A percentile compares a stretch with the other conserved stretches of the same genome.
These are phyloP conservation scores for Zygoascus meyerae DNA, from an alignment of 1,139 yeast species.

Conservation along the genomic window DNA sequence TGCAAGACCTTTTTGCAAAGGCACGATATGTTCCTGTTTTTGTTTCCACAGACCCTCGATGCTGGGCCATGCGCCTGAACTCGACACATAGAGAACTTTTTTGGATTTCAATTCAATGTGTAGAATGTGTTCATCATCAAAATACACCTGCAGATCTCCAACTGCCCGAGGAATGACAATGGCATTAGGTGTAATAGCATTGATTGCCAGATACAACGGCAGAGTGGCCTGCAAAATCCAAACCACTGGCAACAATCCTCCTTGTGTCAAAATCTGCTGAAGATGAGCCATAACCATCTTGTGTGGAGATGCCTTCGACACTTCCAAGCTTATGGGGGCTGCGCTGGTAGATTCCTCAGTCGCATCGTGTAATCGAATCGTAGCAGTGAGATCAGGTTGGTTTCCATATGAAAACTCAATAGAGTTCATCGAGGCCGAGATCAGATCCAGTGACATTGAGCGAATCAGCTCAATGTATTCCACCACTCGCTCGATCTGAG, in stretches of 20 bases:
- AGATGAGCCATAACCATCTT: conserved; percentile 21
- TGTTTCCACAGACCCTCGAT: conserved; percentile 6
- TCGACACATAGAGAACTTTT: conserved; percentile 5
- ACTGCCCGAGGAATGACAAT: conserved; percentile 15
- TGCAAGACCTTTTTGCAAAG: conserved; percentile 26
- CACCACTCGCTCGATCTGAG: conserved; percentile 29
- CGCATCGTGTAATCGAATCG: conserved; percentile 13
- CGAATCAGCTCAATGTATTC: conserved; percentile 27
- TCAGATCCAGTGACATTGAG: conserved; percentile 23
- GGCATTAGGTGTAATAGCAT: conserved; percentile 16
- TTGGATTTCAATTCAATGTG: conserved; percentile 7
- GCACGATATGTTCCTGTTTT: conserved; percentile 21
- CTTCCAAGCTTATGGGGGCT: conserved; percentile 12
- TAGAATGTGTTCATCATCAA: conserved; percentile 8
- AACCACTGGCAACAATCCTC: conserved; percentile 28
- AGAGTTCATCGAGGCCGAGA: conserved; percentile 27
- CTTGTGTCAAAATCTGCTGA: conserved; percentile 22
- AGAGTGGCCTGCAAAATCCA: conserved; percentile 26
- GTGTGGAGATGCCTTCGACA: conserved; percentile 26
- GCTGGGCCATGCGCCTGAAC: conserved; percentile 4
- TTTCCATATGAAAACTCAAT: conserved; percentile 27
- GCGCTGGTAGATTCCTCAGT: not conserved
- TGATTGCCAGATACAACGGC: conserved; percentile 26
- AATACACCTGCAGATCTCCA: conserved; percentile 10
- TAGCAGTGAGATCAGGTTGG: conserved; percentile 19